phyloP scores from a whole-genome alignment of 306 rosid genomes.

The Herpetospermum pedunculosum region DNA sequence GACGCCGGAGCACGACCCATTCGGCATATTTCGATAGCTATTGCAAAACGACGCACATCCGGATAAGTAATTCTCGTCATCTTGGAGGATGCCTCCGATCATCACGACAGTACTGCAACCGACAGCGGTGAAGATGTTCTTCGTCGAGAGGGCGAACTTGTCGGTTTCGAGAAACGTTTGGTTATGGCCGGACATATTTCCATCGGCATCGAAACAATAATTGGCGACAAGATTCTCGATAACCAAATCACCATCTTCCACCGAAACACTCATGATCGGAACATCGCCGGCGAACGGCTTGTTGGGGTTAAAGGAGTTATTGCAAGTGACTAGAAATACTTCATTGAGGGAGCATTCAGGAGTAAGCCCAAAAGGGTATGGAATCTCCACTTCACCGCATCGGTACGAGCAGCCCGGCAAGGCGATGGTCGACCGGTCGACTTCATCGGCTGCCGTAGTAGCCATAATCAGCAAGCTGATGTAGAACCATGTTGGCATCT shows the following conservation, averaged over 20 bases:
- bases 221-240: not conserved
- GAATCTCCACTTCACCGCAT: not conserved
- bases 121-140: not conserved
- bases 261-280: not conserved
- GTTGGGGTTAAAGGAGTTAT: not conserved
- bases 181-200: not conserved
- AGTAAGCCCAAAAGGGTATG: not conserved
- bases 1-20: conserved; percentile 8
- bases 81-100: not conserved
- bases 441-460: not conserved
- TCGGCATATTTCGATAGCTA: not conserved
- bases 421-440: not conserved
- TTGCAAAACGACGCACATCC: not conserved
- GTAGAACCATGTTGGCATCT: not conserved
- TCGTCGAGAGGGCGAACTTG: not conserved
- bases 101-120: not conserved
- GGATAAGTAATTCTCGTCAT: not conserved
- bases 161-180: not conserved
- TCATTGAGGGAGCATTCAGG: not conserved
- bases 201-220: not conserved
- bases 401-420: not conserved
- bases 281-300: not conserved
- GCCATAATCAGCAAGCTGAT: not conserved
- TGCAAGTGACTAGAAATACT: not conserved
- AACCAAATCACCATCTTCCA: not conserved